A percentile compares a stretch with the other conserved stretches of the same genome.
Conservation (phyloP, 1,284 basidiomycete genomes). For the Microbotryomycetes sp. region DNA sequence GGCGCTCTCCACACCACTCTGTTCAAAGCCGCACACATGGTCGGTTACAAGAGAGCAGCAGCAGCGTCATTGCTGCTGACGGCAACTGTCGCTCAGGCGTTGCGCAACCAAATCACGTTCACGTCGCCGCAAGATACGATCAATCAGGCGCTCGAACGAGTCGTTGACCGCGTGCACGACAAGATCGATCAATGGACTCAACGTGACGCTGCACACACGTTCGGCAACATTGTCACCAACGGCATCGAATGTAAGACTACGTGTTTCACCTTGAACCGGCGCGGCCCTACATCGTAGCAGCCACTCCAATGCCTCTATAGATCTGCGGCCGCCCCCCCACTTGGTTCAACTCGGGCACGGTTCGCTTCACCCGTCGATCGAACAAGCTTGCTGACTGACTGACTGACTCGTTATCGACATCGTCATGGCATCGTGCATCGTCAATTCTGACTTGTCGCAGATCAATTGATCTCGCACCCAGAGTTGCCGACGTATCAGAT, state of each 20-base stretch:
- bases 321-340: no score
- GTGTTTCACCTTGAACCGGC: no score
- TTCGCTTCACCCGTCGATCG: background rate
- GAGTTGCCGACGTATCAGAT: conserved; percentile 62
- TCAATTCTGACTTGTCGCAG: no score
- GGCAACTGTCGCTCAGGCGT: background rate
- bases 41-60: no score
- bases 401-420: background rate
- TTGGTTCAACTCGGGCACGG: background rate
- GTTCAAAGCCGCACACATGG: no score
- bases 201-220: conserved; percentile 15
- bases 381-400: background rate
- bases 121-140: conserved; percentile 4
- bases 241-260: conserved; percentile 21
- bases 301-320: background rate
- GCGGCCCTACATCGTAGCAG: no score
- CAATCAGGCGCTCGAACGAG: conserved; percentile 7
- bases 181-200: background rate
- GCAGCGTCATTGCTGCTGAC: background rate
- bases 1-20: no score
- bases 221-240: background rate
- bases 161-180: background rate
- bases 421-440: background rate
- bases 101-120: conserved; percentile 13
- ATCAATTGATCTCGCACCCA: conserved; percentile 68